phyloP scores from a whole-genome alignment of 345 rosid species.

The Brassica cretica region DNA sequence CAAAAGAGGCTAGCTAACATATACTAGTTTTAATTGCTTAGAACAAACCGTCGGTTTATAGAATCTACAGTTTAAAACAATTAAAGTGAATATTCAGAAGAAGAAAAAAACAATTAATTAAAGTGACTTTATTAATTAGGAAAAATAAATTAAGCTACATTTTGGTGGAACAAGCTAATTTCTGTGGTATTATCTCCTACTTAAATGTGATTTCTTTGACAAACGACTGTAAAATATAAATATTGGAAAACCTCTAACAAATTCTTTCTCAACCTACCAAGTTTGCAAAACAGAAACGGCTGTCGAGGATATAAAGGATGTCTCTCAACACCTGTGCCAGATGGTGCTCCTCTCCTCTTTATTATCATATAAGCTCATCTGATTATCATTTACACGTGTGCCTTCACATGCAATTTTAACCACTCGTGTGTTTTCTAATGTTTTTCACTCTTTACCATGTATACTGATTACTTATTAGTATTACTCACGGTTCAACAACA shows the following conservation, averaged over 20 bases:
- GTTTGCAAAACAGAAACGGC: constrained; percentile 36
- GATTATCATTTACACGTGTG: constrained; percentile 30
- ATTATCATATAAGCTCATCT: constrained; percentile 26
- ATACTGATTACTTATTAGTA: neutral
- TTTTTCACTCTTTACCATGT: constrained; percentile 22
- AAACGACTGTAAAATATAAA: neutral
- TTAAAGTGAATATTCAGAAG: neutral
- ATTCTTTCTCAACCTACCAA: constrained; percentile 12
- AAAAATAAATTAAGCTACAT: neutral
- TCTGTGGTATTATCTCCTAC: neutral
- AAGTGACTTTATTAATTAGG: neutral
- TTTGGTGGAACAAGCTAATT: neutral
- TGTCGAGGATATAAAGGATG: constrained; percentile 40
- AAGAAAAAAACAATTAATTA: neutral
- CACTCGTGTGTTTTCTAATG: constrained; percentile 20
- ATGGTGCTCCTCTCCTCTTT: constrained; percentile 32
- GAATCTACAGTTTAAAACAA: neutral
- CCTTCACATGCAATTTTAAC: constrained; percentile 41
- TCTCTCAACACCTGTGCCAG: constrained; percentile 41
- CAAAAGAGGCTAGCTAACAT: neutral
- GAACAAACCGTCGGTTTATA: constrained; percentile 11
- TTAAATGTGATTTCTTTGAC: neutral
- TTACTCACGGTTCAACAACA: constrained; percentile 6
- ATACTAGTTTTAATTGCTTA: neutral
- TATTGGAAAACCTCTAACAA: neutral